phyloP scores from a whole-genome alignment of 1,284 basidiomycete genomes.

The Ceratobasidium sp. region DNA sequence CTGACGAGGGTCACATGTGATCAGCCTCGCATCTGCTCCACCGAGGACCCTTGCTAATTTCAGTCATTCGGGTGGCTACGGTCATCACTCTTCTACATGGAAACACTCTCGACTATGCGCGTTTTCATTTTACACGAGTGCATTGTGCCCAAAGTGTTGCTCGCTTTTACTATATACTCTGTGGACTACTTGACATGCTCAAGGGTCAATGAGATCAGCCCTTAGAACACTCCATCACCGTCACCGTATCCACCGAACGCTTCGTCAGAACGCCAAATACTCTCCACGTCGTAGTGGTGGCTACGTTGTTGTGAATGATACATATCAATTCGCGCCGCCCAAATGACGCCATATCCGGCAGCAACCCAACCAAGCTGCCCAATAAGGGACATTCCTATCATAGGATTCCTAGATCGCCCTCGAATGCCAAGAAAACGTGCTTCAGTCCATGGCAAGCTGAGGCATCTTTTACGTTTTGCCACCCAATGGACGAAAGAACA shows the following conservation, averaged over 20 bases:
- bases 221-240: neutral
- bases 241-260: neutral
- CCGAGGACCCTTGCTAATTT: neutral
- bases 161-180: neutral
- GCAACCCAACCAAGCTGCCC: neutral
- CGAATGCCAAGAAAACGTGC: neutral
- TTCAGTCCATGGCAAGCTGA: neutral
- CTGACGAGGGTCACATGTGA: conserved; percentile 27
- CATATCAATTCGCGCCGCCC: no score
- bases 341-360: conserved; percentile 14
- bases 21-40: conserved; percentile 17
- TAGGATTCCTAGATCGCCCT: neutral
- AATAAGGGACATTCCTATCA: neutral
- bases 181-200: neutral
- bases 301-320: neutral
- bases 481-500: neutral
- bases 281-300: neutral
- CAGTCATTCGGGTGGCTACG: conserved; percentile 11
- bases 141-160: neutral
- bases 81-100: neutral
- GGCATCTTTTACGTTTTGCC: neutral
- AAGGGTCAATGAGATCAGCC: neutral
- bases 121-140: neutral
- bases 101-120: neutral
- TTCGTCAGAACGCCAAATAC: neutral